Base-by-base conservation (phyloP, 106 monocot genomes). In the Hemerocallis citrina region DNA sequence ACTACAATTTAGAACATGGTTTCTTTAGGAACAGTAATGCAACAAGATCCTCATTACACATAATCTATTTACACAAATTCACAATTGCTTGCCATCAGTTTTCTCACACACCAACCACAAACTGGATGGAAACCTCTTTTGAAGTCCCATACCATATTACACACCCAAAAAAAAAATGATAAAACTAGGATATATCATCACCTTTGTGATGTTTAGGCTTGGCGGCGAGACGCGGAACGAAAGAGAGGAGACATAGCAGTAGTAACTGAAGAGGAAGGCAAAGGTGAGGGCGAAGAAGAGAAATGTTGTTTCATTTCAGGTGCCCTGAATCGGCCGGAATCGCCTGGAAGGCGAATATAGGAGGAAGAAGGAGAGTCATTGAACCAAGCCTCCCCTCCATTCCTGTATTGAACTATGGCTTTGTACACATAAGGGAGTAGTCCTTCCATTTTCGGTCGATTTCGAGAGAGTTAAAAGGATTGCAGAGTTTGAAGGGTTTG, bases 381-480 rank as follows among this genome's bases (percentile, higher is more conserved):
- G 52, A 64, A 36, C 74, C 75, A 43, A 16, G 37, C 55, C 25
- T 52, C 17, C 0, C 65, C 75, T 13, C 79, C 79, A 60, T 66
- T 79, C 39, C 54, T 72, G 63, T 68, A 72, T 48, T 79, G 75
- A 34, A 76, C 49, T 50, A 85, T 72, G 52, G 76, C 76, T 54
- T 40, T 79, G 37, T 76, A 85, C 19, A 85, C 46, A 57, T 72
- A 79, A 16, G 84, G 84, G 34, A 85, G 68, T 13, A 85, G 63
- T 6, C 84, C 84, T 62, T 85, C 84, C 84, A 85, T 85, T 54
- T 14, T n/a, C n/a, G n/a, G n/a, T n/a, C 25, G 7, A 44, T 33
- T 30, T 0, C 39, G 21, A 15, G 39, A 40, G 15, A 24, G 17
- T 23, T 38, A 68, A 34, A 36, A 34, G 32, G 38, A 31, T 30